Evolutionary conservation across 108 stramenopile species (phyloP), one percentile per base, ranked within the genome.

Genomic region (Cylindrotheca fusiformis): DNA sequence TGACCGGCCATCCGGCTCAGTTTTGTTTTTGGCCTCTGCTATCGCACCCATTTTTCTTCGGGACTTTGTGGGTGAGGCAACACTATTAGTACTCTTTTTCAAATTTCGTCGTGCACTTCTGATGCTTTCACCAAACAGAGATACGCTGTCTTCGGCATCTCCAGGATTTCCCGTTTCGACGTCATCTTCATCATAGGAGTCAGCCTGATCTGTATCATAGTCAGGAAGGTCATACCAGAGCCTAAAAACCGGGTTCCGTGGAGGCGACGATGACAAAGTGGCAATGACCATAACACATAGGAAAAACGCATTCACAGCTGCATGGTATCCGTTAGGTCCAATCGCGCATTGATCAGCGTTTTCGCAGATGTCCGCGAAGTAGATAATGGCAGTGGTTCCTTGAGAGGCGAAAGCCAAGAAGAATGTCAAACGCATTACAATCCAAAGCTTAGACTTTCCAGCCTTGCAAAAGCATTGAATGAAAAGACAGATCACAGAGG

Each of bases 381-480:
- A 59, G 17, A 65, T 36, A 2, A 41, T 5, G 24, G 49, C 64
- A 30, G 53, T 48, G 18, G 32, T 26, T 29, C 56, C 71, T 63
- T 72, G 71, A 27, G 61, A 57, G 22, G 65, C 19, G 12, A 65
- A 27, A 1, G 63, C 48, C 24, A 56, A 21, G 2, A 55, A 3
- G 30, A 56, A 72, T 10, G 22, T 63, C 44, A 54, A 51, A n/a
- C 51, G 55, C 71, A 72, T 72, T 0, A 65, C 32, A 25, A 19
- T 22, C 71, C 71, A 72, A 8, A 72, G 31, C 20, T 53, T 48
- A 5, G 63, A 65, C 51, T 72, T 72, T 25, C 71, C 71, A 26
- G 55, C 54, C 58, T 64, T 72, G 57, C 36, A 59, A 29, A 72
- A 72, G 46, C 71, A 72, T 48, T 72, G 71, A 14, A 72, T 29